Evolutionary conservation across 306 rosid species (phyloP).

Genomic region (Vigna reflexopilosa): DNA sequence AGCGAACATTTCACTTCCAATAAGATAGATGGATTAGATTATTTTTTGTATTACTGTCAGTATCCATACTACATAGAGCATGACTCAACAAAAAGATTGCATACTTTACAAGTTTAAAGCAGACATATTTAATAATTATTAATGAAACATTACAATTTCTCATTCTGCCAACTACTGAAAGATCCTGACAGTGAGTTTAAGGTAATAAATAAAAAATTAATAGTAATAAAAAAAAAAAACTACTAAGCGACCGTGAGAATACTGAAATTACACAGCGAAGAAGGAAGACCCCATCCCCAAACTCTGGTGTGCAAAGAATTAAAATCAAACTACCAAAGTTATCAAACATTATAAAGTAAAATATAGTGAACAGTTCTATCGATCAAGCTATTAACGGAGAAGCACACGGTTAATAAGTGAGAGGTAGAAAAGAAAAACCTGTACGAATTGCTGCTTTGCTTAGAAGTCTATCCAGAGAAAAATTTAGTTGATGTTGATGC

Average conservation of each 20-base stretch:
- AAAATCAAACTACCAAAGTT: slow-evolving; percentile 10
- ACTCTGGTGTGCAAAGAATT: not conserved
- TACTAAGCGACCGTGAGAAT: slow-evolving; percentile 15
- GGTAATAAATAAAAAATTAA: not conserved
- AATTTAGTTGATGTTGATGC: slow-evolving; percentile 23
- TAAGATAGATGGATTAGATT: not conserved
- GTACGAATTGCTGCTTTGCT: slow-evolving; percentile 41
- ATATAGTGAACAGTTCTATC: not conserved
- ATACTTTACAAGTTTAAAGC: slow-evolving; percentile 14
- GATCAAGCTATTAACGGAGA: slow-evolving; percentile 12
- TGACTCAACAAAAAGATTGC: slow-evolving; percentile 11
- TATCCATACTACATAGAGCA: not conserved
- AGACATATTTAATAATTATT: not conserved
- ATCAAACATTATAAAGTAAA: slow-evolving; percentile 4
- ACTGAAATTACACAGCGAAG: not conserved
- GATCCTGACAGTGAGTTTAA: slow-evolving; percentile 13
- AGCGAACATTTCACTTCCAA: slow-evolving; percentile 22
- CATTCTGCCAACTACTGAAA: slow-evolving; percentile 8
- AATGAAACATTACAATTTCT: slow-evolving; percentile 5
- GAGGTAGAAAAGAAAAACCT: slow-evolving; percentile 56
- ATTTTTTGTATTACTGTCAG: too few relatives aligned
- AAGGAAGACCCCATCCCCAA: not conserved
- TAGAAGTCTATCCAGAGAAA: slow-evolving; percentile 43
- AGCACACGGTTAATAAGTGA: not conserved
- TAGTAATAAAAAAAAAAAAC: too few relatives aligned